A percentile compares a stretch with the other conserved stretches of the same genome.
These are phyloP conservation scores for Puccinia polysora DNA, from an alignment of 1,284 basidiomycete species.

Conservation along the genomic window DNA sequence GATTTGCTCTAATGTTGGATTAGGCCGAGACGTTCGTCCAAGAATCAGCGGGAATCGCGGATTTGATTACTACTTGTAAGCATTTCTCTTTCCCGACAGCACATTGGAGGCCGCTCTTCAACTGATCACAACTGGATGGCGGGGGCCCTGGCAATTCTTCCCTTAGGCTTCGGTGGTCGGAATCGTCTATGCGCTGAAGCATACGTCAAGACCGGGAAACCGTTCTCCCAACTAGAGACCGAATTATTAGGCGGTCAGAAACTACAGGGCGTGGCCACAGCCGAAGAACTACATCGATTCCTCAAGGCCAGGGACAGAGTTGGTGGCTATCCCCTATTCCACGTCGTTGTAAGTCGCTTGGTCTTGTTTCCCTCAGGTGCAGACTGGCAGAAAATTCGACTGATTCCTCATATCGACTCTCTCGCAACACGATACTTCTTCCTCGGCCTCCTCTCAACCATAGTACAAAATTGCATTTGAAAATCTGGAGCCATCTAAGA, in stretches of 20 bases:
- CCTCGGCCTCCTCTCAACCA: neutral
- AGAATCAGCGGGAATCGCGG: conserved; percentile 59
- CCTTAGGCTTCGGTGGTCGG: conserved; percentile 57
- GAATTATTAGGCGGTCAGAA: conserved; percentile 61
- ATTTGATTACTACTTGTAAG: conserved; percentile 60
- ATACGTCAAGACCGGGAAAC: conserved; percentile 58
- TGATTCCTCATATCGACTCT: too few species aligned
- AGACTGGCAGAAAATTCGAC: too few species aligned
- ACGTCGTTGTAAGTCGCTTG: conserved; percentile 53
- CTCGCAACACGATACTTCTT: too few species aligned
- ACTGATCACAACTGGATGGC: too few species aligned
- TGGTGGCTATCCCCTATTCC: conserved; percentile 59
- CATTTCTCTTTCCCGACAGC: neutral
- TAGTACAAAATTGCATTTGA: conserved; percentile 55
- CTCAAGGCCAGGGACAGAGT: conserved; percentile 56
- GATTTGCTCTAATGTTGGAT: neutral
- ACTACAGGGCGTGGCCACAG: conserved; percentile 56
- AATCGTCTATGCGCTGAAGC: conserved; percentile 59
- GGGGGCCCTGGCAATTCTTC: neutral
- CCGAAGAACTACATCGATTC: conserved; percentile 58
- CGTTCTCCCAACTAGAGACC: conserved; percentile 58
- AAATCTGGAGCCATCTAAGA: conserved; percentile 53
- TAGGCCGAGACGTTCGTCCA: conserved; percentile 57
- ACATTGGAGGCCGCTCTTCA: neutral
- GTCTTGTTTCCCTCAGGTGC: conserved; percentile 48